phyloP scores from a whole-genome alignment of 2,329 filamentous ascomycete species.

The Lachnellula willkommii region DNA sequence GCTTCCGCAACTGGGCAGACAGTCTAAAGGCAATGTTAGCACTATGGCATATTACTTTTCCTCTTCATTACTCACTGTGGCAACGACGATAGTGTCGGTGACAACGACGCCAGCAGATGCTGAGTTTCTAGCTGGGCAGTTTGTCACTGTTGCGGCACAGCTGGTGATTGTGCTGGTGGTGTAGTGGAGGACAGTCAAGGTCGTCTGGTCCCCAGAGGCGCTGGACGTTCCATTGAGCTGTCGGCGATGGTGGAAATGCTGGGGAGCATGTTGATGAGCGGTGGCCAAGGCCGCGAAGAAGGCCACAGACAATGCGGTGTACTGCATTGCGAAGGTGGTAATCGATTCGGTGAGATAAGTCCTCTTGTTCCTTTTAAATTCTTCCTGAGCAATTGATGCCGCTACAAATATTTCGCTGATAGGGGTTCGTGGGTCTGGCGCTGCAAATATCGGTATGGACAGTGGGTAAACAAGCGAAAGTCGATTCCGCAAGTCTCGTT shows the following conservation, averaged over 20 bases:
- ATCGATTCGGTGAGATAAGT: constrained; percentile 10
- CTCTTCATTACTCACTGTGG: constrained; percentile 31
- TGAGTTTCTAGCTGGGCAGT: constrained; percentile 35
- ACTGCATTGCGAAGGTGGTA: constrained; percentile 24
- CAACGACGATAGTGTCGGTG: constrained; percentile 37
- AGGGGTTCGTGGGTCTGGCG: background rate
- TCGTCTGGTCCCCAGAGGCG: constrained; percentile 28
- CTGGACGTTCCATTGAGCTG: constrained; percentile 18
- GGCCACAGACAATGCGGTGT: constrained; percentile 25
- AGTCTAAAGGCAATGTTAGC: constrained; percentile 30
- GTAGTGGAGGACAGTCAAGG: constrained; percentile 35
- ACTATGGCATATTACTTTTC: background rate
- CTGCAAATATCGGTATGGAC: constrained; percentile 14
- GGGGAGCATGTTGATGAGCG: constrained; percentile 23
- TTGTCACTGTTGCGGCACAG: constrained; percentile 36
- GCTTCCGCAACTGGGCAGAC: constrained; percentile 43
- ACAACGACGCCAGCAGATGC: constrained; percentile 29
- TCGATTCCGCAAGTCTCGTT: constrained; percentile 29
- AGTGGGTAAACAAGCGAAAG: constrained; percentile 28
- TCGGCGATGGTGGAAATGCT: constrained; percentile 28
- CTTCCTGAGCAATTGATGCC: constrained; percentile 26
- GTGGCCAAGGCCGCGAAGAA: constrained; percentile 32
- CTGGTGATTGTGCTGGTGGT: constrained; percentile 34
- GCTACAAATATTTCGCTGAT: constrained; percentile 1
- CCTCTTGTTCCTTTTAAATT: constrained; percentile 6